Evolutionary conservation across 2,329 filamentous ascomycete genomes (phyloP).

Genomic region (Neofusicoccum laricinum): DNA sequence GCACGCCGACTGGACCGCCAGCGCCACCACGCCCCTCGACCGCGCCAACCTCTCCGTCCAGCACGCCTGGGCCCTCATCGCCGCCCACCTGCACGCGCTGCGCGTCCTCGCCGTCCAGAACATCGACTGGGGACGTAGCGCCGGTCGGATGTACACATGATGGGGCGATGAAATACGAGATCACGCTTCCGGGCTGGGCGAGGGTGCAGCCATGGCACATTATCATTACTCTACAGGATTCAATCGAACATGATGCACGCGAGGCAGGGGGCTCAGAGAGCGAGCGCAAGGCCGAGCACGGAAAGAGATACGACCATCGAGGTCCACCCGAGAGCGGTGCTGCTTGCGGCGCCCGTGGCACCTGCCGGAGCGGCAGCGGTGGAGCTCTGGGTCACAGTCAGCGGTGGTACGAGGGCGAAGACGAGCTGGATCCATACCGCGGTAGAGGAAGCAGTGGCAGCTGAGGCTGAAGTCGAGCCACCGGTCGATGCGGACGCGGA

Average conservation of each 20-base stretch:
- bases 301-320: background rate
- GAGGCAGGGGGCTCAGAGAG: too few relatives aligned
- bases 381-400: background rate
- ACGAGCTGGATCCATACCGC: background rate
- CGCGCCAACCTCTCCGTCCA: slow-evolving; percentile 51
- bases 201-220: too few relatives aligned
- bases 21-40: slow-evolving; percentile 38
- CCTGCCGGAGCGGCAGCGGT: background rate
- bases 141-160: background rate
- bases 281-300: background rate
- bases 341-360: background rate
- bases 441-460: background rate
- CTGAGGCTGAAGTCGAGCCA: background rate
- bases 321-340: background rate
- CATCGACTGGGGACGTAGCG: slow-evolving; percentile 24
- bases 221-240: background rate
- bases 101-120: slow-evolving; percentile 50
- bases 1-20: slow-evolving; percentile 41
- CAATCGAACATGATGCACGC: too few relatives aligned
- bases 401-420: background rate
- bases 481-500: background rate
- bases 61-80: slow-evolving; percentile 53
- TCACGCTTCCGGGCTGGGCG: too few relatives aligned
- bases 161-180: too few relatives aligned
- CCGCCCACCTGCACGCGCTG: slow-evolving; percentile 51